Evolutionary conservation across 345 rosid genomes (phyloP).

Genomic region (Brassica rapa): DNA sequence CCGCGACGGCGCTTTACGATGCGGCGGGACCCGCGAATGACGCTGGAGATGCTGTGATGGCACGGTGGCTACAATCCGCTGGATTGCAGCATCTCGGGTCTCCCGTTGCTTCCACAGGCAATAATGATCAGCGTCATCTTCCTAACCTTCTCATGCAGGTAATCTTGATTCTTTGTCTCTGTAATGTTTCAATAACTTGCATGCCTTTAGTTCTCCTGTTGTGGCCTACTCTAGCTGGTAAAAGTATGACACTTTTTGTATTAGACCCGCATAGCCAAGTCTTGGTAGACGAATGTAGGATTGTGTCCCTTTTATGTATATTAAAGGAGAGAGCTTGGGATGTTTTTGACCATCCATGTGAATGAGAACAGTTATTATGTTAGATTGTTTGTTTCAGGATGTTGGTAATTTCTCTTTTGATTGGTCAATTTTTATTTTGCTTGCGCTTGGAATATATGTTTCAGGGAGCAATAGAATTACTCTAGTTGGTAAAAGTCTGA

Average conservation of each 20-base stretch:
- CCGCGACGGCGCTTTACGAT: not conserved
- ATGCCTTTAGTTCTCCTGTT: conserved; percentile 2
- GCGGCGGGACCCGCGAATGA: not conserved
- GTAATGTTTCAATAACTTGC: not conserved
- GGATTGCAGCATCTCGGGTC: not conserved
- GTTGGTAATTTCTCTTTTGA: not conserved
- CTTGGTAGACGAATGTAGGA: not conserved
- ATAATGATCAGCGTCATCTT: conserved; percentile 78
- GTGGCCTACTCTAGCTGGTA: not conserved
- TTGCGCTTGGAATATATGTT: no score
- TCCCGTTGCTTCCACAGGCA: conserved; percentile 30
- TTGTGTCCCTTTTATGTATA: not conserved
- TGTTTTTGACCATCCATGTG: not conserved
- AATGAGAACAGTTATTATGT: not conserved
- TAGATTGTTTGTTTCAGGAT: not conserved
- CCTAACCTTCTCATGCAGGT: conserved; percentile 97
- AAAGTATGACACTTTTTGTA: conserved; percentile 1
- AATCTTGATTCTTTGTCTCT: not conserved
- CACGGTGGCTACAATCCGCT: not conserved
- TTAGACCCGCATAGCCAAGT: not conserved
- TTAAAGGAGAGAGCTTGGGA: not conserved
- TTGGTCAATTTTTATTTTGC: not conserved
- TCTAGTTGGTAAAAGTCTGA: no score
- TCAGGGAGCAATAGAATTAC: no score
- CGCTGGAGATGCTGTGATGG: conserved; percentile 5